Evolutionary conservation across 1,284 basidiomycete genomes (phyloP).

Genomic region (Puccinia novopanici): DNA sequence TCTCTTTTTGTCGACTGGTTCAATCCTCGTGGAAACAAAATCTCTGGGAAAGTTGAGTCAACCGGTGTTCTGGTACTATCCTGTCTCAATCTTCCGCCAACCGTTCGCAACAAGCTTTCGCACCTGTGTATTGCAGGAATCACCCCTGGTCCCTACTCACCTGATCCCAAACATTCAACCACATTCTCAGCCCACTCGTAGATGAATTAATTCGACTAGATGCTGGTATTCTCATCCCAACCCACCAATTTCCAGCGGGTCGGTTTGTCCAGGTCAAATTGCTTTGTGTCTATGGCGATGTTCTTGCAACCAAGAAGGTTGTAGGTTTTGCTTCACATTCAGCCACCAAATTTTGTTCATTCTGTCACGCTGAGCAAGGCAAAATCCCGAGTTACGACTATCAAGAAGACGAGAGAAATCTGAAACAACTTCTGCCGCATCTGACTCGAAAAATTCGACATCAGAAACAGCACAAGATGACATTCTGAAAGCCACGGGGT

Average conservation of each 20-base stretch:
- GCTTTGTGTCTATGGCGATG: not conserved
- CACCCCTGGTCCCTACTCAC: constrained; percentile 26
- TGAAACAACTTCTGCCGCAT: not conserved
- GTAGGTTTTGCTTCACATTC: not conserved
- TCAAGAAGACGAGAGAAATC: not conserved
- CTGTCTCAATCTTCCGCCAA: constrained; percentile 34
- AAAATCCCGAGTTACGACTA: not conserved
- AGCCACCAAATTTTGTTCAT: constrained; percentile 22
- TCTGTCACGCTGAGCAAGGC: not conserved
- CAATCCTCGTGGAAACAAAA: constrained; percentile 42
- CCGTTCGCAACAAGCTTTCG: constrained; percentile 14
- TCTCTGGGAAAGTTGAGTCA: constrained; percentile 25
- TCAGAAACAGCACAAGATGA: not conserved
- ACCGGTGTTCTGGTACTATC: constrained; percentile 28
- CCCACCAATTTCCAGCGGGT: not conserved
- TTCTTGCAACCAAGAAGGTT: constrained; percentile 21
- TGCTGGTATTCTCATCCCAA: not conserved
- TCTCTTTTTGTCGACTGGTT: constrained; percentile 42
- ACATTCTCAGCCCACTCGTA: constrained; percentile 16
- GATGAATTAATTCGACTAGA: constrained; percentile 32
- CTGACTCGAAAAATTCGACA: not conserved
- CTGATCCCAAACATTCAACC: constrained; percentile 20
- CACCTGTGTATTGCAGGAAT: constrained; percentile 25
- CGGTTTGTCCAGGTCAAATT: constrained; percentile 4
- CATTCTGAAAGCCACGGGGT: constrained; percentile 26